Conservation (phyloP, 352 stramenopile genomes). For the Peronospora belbahrii region DNA sequence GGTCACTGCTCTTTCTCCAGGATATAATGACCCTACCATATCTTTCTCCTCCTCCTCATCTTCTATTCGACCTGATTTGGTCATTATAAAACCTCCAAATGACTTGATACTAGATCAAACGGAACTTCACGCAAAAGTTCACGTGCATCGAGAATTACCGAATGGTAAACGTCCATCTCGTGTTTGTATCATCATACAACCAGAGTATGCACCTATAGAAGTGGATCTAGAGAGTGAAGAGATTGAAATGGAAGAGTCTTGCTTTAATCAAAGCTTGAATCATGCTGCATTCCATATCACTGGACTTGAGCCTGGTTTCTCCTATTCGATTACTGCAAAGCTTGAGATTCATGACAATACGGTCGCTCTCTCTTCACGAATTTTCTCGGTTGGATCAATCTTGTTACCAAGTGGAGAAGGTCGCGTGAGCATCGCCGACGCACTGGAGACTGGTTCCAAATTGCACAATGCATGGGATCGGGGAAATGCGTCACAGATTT, state of each 20-base stretch:
- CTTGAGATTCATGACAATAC: constrained; percentile 44
- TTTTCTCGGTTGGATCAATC: constrained; percentile 53
- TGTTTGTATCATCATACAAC: constrained; percentile 54
- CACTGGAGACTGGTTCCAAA: constrained; percentile 33
- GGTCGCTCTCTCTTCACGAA: constrained; percentile 52
- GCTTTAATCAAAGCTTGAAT: constrained; percentile 48
- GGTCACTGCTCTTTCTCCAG: constrained; percentile 14
- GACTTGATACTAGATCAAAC: constrained; percentile 34
- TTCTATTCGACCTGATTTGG: constrained; percentile 27
- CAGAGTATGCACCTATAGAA: constrained; percentile 34
- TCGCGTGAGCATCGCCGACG: constrained; percentile 37
- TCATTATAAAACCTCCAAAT: constrained; percentile 56
- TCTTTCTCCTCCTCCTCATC: constrained; percentile 24
- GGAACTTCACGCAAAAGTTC: constrained; percentile 49
- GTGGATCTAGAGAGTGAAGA: constrained; percentile 24
- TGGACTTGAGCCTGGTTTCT: constrained; percentile 43
- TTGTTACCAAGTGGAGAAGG: constrained; percentile 10
- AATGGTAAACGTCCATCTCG: constrained; percentile 15
- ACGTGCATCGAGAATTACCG: constrained; percentile 36
- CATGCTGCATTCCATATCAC: constrained; percentile 47
- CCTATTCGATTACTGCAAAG: constrained; percentile 46
- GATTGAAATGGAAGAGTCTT: constrained; percentile 40
- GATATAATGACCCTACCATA: constrained; percentile 27
- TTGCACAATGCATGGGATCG: constrained; percentile 32
- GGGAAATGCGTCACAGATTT: constrained; percentile 32